These are phyloP conservation scores for Fusarium dlaminii DNA, from an alignment of 2,329 filamentous ascomycete species.

Conservation along the genomic window DNA sequence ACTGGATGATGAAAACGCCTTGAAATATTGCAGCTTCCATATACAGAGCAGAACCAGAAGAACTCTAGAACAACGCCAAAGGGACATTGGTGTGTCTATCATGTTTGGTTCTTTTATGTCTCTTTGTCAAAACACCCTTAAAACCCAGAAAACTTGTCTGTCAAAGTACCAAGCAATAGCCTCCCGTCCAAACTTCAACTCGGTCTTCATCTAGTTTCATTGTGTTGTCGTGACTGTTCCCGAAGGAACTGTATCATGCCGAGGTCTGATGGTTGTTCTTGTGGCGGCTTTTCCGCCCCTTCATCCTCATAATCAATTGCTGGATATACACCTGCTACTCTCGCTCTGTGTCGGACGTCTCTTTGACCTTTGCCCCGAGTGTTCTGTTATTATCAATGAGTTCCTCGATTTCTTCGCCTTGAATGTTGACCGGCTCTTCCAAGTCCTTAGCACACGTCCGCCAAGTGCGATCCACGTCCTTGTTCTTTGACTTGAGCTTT, in stretches of 20 bases:
- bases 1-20: background rate
- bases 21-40: background rate
- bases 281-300: background rate
- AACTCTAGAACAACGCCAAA: background rate
- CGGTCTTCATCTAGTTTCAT: no score
- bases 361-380: background rate
- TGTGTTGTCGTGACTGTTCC: background rate
- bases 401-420: background rate
- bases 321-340: background rate
- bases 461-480: background rate
- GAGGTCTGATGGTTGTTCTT: background rate
- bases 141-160: no score
- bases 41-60: background rate
- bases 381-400: background rate
- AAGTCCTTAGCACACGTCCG: background rate
- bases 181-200: background rate
- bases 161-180: background rate
- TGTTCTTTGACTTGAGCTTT: background rate
- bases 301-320: background rate
- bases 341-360: background rate
- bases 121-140: background rate
- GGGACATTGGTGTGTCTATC: background rate
- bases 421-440: background rate
- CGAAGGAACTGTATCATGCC: background rate
- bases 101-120: background rate